Conservation (phyloP, 1,139 yeast genomes). For the Ogataea hybrid region DNA sequence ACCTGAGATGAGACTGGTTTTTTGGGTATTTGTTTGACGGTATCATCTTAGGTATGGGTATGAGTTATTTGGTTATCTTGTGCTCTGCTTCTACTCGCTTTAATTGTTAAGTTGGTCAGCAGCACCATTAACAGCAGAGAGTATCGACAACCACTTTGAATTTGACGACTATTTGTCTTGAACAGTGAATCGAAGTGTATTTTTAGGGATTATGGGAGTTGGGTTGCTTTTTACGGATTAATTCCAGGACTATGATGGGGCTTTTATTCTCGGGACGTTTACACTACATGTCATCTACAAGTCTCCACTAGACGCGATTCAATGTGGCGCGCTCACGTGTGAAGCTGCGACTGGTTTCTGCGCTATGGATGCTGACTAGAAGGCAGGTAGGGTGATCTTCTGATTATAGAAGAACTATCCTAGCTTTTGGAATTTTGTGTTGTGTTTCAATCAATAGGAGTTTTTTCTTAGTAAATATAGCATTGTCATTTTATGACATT, state of each 20-base stretch:
- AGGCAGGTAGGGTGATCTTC: too few relatives aligned
- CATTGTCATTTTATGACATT: not conserved
- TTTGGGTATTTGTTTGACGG: conserved; percentile 23
- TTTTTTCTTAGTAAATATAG: conserved; percentile 3
- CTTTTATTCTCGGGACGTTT: not conserved
- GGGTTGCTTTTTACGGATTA: conserved; percentile 4
- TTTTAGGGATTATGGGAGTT: conserved; percentile 5
- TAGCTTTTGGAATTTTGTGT: too few relatives aligned
- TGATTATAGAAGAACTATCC: too few relatives aligned
- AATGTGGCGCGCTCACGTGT: conserved; percentile 33
- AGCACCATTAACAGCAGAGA: conserved; percentile 36
- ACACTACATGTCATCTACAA: not conserved
- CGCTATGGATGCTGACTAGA: conserved; percentile 15
- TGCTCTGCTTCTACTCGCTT: not conserved
- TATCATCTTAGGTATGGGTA: not conserved
- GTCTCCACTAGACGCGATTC: conserved; percentile 27
- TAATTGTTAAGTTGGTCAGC: conserved; percentile 31
- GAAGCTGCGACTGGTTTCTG: conserved; percentile 35
- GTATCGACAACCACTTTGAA: conserved; percentile 29
- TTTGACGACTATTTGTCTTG: conserved; percentile 30
- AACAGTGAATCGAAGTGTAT: conserved; percentile 4
- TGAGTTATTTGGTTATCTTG: conserved; percentile 8
- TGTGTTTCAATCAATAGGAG: not conserved
- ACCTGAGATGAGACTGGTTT: conserved; percentile 10
- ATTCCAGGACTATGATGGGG: not conserved